A percentile compares a stretch with the other conserved stretches of the same genome.
Conservation (phyloP, 345 rosid genomes). For the Gossypium thurberi region DNA sequence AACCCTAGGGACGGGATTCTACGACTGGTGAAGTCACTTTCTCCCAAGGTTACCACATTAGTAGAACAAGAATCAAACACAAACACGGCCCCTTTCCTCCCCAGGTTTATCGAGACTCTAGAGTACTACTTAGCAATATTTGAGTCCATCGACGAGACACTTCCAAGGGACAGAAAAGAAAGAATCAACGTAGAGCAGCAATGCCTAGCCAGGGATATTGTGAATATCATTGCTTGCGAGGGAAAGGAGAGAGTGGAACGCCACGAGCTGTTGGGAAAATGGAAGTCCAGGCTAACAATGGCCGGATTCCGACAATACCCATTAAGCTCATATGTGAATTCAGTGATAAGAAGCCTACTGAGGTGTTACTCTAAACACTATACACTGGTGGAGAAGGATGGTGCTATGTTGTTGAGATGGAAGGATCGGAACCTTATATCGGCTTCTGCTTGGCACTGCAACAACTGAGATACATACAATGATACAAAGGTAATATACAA, state of each 20-base stretch:
- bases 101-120: slow-evolving; percentile 49
- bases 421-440: slow-evolving; percentile 52
- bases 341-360: slow-evolving; percentile 45
- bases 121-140: slow-evolving; percentile 62
- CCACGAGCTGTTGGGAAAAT: slow-evolving; percentile 63
- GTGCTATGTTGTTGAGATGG: slow-evolving; percentile 67
- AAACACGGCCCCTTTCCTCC: slow-evolving; percentile 61
- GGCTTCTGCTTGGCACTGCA: slow-evolving; percentile 67
- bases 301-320: slow-evolving; percentile 58
- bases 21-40: slow-evolving; percentile 57
- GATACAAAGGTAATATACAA: background rate
- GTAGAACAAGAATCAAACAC: slow-evolving; percentile 79
- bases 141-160: slow-evolving; percentile 55
- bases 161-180: slow-evolving; percentile 46
- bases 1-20: slow-evolving; percentile 71
- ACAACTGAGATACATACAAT: background rate
- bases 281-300: slow-evolving; percentile 70
- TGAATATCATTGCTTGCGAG: slow-evolving; percentile 62
- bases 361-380: slow-evolving; percentile 47
- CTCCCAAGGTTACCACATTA: slow-evolving; percentile 55
- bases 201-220: slow-evolving; percentile 61
- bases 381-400: slow-evolving; percentile 50
- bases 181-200: slow-evolving; percentile 53
- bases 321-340: slow-evolving; percentile 45
- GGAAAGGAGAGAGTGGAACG: slow-evolving; percentile 69